Evolutionary conservation across 345 rosid genomes (phyloP), one percentile per base, ranked within the genome.

Genomic region (Dimocarpus longan): DNA sequence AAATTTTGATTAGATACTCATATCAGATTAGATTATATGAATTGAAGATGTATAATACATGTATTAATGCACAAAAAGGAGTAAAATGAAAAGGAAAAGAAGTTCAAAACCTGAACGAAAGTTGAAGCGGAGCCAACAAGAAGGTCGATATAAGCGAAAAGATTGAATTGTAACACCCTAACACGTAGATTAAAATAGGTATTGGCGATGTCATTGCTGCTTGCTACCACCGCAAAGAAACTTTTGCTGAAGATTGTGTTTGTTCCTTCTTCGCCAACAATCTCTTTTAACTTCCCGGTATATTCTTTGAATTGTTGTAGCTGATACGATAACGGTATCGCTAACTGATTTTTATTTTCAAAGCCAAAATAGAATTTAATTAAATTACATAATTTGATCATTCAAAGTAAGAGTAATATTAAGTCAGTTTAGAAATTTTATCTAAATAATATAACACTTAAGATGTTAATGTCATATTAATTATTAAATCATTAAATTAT

Each of bases 121-220:
- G 21, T 28, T 6, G 84, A 66, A 46, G 92, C 88, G 0, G 68
- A 76, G 32, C 78, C 18, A 8, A 71, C 64, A 82, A 91, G 70
- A 26, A 87, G 70, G 44, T 79, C 81, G 0, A 90, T 79, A 63
- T 88, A 89, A 44, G 84, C 43, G 37, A 86, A 79, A 63, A 87
- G 10, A 66, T 85, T 83, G 21, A 84, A 87, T 11, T 80, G 80
- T 9, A 81, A 68, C 68, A 78, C 72, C 22, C 88, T 72, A 43
- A 75, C 42, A 10, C 84, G 79, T 0, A 83, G 52, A 9, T 50
- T n/a, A 52, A 87, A 87, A 50, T 86, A 91, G 3, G 88, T 87
- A 54, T 78, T 81, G 72, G 89, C 86, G 24, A 91, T 84, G 74
- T 91, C 94, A 26, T 91, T 83, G 78, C 89, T 89, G 19, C 94